These are phyloP conservation scores for Podospora conica DNA, from an alignment of 495 filamentous ascomycete genomes.

Conservation along the genomic window DNA sequence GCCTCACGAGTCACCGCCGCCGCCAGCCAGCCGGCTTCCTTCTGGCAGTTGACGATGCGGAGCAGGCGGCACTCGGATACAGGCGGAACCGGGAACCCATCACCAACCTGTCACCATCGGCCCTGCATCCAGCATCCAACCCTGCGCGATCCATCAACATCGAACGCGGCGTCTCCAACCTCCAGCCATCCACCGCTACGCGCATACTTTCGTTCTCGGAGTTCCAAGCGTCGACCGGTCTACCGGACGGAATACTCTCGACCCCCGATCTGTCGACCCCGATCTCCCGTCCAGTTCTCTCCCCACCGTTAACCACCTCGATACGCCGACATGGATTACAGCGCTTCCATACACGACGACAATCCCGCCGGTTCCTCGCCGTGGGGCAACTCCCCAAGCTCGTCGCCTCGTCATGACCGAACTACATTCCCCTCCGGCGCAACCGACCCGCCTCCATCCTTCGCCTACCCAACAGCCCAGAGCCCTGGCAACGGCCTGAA, in stretches of 20 bases:
- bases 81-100: not conserved
- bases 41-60: conserved; percentile 2
- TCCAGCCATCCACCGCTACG: too few relatives aligned
- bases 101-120: not conserved
- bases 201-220: not conserved
- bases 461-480: conserved; percentile 27
- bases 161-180: not conserved
- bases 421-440: conserved; percentile 45
- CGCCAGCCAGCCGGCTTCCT: too few relatives aligned
- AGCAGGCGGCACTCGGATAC: conserved; percentile 1
- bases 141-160: not conserved
- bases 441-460: conserved; percentile 26
- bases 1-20: not conserved
- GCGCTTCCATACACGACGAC: conserved; percentile 67
- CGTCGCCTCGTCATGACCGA: conserved; percentile 60
- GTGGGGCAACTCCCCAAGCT: conserved; percentile 61
- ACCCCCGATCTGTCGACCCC: not conserved
- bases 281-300: not conserved
- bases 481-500: conserved; percentile 33
- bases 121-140: not conserved
- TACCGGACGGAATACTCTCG: not conserved
- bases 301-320: not conserved
- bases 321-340: conserved; percentile 68
- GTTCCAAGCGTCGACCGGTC: not conserved
- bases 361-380: conserved; percentile 64